Percentiles rank a stretch among this genome's conserved stretches.
These are phyloP conservation scores for Lasiodiplodia sp. DNA, from an alignment of 2,329 filamentous ascomycete species.

Conservation along the genomic window DNA sequence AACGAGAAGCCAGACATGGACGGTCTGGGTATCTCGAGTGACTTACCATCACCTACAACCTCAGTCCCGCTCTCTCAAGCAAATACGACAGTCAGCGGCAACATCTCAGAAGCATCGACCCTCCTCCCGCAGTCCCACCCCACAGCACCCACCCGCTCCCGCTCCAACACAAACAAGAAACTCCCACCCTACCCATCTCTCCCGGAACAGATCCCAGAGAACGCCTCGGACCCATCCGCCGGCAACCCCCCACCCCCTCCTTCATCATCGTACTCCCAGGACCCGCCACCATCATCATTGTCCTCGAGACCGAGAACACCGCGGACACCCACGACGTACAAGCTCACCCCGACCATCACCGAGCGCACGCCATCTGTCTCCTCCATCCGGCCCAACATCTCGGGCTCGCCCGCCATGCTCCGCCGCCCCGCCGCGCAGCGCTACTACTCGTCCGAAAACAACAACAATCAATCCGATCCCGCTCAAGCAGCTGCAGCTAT, in stretches of 20 bases:
- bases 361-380: not conserved
- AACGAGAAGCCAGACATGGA: not conserved
- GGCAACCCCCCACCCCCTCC: not conserved
- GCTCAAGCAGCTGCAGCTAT: conserved; percentile 22
- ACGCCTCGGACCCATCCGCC: not conserved
- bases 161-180: conserved; percentile 20
- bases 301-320: not conserved
- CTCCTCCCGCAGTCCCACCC: not conserved
- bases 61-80: conserved; percentile 12
- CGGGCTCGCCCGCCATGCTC: not conserved
- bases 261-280: not conserved
- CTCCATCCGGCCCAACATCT: not conserved
- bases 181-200: conserved; percentile 16
- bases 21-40: conserved; percentile 7
- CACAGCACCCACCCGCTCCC: conserved; percentile 4
- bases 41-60: not conserved
- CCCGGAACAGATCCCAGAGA: not conserved
- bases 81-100: conserved; percentile 8
- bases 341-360: conserved; percentile 15
- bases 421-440: not conserved
- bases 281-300: not conserved
- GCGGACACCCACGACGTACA: not conserved
- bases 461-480: not conserved
- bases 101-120: conserved; percentile 4
- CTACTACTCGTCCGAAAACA: not conserved